Evolutionary conservation across 768 basidiomycete species (phyloP).

Genomic region (Omphalotus guepiniiformis): DNA sequence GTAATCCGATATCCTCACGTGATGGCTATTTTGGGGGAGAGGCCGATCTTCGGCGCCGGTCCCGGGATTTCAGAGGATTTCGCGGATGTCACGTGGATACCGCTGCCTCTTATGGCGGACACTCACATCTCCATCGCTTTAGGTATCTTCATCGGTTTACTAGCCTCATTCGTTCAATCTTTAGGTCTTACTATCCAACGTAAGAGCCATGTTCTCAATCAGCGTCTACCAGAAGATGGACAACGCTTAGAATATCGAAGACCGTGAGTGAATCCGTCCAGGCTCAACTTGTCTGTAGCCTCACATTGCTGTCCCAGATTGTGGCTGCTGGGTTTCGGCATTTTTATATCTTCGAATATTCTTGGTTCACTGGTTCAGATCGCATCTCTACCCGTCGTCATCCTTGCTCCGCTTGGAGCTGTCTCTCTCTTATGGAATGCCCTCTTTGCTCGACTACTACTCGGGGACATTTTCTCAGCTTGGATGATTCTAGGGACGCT

Average conservation of each 20-base stretch:
- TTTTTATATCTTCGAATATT: conserved; percentile 87
- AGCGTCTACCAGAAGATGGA: conserved; percentile 57
- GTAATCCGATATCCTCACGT: no score
- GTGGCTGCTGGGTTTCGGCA: conserved; percentile 82
- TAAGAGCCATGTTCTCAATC: conserved; percentile 87
- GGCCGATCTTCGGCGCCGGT: no score
- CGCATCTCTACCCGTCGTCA: conserved; percentile 89
- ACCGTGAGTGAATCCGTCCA: conserved; percentile 47
- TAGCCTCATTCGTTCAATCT: conserved; percentile 86
- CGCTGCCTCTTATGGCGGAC: no score
- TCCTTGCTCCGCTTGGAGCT: conserved; percentile 90
- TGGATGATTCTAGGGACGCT: conserved; percentile 86
- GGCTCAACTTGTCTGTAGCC: neutral
- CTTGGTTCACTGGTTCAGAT: conserved; percentile 89
- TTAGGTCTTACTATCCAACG: conserved; percentile 90
- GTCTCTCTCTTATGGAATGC: conserved; percentile 94
- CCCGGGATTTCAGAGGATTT: no score
- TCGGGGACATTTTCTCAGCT: conserved; percentile 81
- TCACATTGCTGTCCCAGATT: conserved; percentile 40
- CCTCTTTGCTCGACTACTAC: conserved; percentile 78
- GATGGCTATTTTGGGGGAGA: no score
- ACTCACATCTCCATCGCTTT: conserved; percentile 34
- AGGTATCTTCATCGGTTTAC: conserved; percentile 59
- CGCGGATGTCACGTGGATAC: no score
- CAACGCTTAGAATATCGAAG: conserved; percentile 71